Evolutionary conservation across 495 filamentous ascomycete genomes (phyloP).

Genomic region (Lasiosphaeris hirsuta): DNA sequence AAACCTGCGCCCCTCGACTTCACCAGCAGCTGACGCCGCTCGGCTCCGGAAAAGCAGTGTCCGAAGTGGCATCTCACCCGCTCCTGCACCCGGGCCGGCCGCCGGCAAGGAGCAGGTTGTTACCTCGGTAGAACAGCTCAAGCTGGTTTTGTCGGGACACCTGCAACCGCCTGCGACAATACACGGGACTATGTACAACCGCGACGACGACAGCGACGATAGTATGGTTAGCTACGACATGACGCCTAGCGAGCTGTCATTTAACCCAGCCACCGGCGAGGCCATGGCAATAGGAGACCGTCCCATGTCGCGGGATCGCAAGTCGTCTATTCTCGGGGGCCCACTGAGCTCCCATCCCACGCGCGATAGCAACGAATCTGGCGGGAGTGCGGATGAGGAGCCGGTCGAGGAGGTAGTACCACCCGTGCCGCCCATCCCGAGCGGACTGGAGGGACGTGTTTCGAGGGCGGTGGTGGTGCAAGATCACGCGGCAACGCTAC

Average conservation of each 20-base stretch:
- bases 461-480: conserved; percentile 18
- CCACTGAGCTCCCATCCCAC: conserved; percentile 49
- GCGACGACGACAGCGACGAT: conserved; percentile 48
- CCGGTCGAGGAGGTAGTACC: conserved; percentile 36
- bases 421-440: conserved; percentile 43
- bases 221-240: conserved; percentile 58
- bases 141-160: conserved; percentile 62
- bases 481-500: conserved; percentile 22
- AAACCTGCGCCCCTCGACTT: conserved; percentile 42
- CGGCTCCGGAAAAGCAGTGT: conserved; percentile 41
- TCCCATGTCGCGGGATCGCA: conserved; percentile 16
- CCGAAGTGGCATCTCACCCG: conserved; percentile 47
- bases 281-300: conserved; percentile 11
- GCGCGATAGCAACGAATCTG: conserved; percentile 14
- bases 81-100: conserved; percentile 39
- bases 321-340: conserved; percentile 27
- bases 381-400: conserved; percentile 19
- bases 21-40: conserved; percentile 21
- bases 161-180: conserved; percentile 27
- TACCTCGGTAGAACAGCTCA: conserved; percentile 85
- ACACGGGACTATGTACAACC: conserved; percentile 22
- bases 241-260: conserved; percentile 52
- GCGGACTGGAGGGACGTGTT: conserved; percentile 20
- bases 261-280: conserved; percentile 34
- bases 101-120: conserved; percentile 60